phyloP scores from a whole-genome alignment of 1,139 yeast genomes.

The Candida albicans region DNA sequence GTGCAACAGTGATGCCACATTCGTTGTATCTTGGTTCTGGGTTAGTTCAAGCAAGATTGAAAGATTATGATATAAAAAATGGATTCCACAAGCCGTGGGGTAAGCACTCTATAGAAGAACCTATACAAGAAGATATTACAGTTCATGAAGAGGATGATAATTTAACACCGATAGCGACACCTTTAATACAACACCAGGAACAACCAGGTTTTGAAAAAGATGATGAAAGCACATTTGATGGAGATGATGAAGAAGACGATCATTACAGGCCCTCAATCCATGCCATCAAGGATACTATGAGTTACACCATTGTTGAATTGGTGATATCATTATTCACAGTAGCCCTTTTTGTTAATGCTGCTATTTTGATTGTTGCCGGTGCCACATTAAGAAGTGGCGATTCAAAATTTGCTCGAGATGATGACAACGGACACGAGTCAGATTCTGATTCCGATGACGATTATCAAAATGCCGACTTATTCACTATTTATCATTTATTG shows the following conservation, averaged over 20 bases:
- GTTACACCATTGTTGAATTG: conserved; percentile 66
- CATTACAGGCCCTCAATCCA: conserved; percentile 62
- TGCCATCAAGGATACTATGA: conserved; percentile 68
- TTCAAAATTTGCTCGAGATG: conserved; percentile 29
- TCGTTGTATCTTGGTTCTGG: conserved; percentile 90
- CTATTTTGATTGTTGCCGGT: conserved; percentile 77
- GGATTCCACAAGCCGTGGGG: conserved; percentile 46
- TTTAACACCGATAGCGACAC: conserved; percentile 13
- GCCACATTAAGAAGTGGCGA: conserved; percentile 48
- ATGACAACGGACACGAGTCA: conserved; percentile 53
- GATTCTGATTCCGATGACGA: conserved; percentile 45
- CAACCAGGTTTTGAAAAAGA: conserved; percentile 21
- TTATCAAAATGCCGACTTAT: conserved; percentile 67
- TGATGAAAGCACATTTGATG: conserved; percentile 26
- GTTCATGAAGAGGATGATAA: conserved; percentile 21
- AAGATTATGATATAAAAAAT: conserved; percentile 72
- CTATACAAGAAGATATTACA: conserved; percentile 1
- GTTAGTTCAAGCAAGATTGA: conserved; percentile 83
- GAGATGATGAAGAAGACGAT: conserved; percentile 26
- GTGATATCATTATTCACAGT: conserved; percentile 67
- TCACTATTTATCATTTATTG: conserved; percentile 78
- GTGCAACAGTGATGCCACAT: conserved; percentile 99
- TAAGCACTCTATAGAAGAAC: conserved; percentile 6
- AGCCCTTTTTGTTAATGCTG: conserved; percentile 78
- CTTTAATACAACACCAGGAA: conserved; percentile 9